Evolutionary conservation across 2,329 filamentous ascomycete species (phyloP).

Genomic region (Fusarium cicatricum): DNA sequence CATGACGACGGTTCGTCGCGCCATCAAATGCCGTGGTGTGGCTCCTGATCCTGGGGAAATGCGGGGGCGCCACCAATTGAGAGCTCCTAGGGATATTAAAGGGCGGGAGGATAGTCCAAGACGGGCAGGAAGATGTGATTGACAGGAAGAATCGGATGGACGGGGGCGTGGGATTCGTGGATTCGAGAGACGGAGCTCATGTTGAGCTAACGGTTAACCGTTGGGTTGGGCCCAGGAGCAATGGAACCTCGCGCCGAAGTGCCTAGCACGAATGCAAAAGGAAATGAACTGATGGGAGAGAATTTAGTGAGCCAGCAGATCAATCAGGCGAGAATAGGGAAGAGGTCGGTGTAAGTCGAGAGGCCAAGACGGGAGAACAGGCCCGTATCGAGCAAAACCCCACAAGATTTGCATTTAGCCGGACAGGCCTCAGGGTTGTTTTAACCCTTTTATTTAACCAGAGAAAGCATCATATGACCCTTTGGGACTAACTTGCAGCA

Average conservation of each 20-base stretch:
- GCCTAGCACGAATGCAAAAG: conserved; percentile 31
- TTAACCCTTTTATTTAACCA: too few relatives aligned
- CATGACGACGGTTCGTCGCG: conserved; percentile 20
- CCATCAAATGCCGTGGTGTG: conserved; percentile 23
- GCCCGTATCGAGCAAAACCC: too few relatives aligned
- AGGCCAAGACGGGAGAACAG: background rate
- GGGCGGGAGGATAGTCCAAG: conserved; percentile 21
- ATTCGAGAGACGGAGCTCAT: conserved; percentile 6
- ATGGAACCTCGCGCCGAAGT: conserved; percentile 38
- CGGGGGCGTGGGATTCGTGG: conserved; percentile 32
- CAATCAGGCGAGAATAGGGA: background rate
- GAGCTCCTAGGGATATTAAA: conserved; percentile 7
- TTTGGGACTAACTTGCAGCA: conserved; percentile 3
- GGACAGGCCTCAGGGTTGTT: too few relatives aligned
- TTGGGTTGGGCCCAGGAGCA: background rate
- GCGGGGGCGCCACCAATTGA: conserved; percentile 36
- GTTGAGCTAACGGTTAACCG: conserved; percentile 4
- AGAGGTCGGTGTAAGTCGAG: conserved; percentile 13
- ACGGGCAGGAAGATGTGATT: conserved; percentile 19
- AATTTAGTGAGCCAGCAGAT: background rate
- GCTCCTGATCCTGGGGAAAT: conserved; percentile 30
- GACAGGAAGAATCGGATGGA: conserved; percentile 7
- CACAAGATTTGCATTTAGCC: too few relatives aligned
- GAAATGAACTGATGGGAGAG: background rate
- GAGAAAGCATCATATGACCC: too few relatives aligned